Conservation (phyloP, 768 basidiomycete genomes). For the Lactarius evosmus region DNA sequence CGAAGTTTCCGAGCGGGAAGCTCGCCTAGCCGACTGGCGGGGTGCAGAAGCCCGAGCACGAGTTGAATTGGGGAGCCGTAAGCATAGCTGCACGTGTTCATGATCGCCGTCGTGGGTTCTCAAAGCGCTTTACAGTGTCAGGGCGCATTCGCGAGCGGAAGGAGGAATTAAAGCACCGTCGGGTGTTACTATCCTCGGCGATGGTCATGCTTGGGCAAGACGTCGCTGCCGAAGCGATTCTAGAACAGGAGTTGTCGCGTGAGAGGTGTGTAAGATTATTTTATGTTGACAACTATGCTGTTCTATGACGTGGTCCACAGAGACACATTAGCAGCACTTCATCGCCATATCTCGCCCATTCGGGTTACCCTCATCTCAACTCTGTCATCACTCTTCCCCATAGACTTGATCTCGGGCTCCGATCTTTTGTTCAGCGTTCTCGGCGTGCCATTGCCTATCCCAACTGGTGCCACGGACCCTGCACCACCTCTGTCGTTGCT, state of each 20-base stretch:
- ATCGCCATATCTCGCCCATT: slow-evolving; percentile 47
- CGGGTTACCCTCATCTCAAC: slow-evolving; percentile 65
- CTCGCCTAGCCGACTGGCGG: slow-evolving; percentile 45
- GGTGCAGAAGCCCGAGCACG: slow-evolving; percentile 11
- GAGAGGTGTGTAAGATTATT: slow-evolving; percentile 30
- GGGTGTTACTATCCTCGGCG: slow-evolving; percentile 45
- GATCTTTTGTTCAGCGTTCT: slow-evolving; percentile 90
- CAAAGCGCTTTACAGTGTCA: slow-evolving; percentile 37
- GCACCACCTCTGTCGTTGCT: slow-evolving; percentile 75
- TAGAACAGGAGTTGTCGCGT: slow-evolving; percentile 36
- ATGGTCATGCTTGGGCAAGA: slow-evolving; percentile 40
- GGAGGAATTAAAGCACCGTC: slow-evolving; percentile 45
- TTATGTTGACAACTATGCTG: slow-evolving; percentile 14
- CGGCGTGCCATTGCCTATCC: slow-evolving; percentile 87
- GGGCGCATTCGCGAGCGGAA: slow-evolving; percentile 44
- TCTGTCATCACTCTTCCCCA: slow-evolving; percentile 80
- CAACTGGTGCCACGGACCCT: slow-evolving; percentile 66
- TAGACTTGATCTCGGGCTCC: slow-evolving; percentile 78
- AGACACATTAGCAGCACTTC: slow-evolving; percentile 45
- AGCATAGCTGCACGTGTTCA: slow-evolving; percentile 34
- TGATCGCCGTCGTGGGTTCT: slow-evolving; percentile 16
- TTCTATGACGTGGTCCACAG: slow-evolving; percentile 39
- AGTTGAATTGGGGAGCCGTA: slow-evolving; percentile 42
- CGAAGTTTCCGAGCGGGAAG: slow-evolving; percentile 64
- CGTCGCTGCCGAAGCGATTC: background rate